Conservation (phyloP, 2,329 filamentous ascomycete genomes). For the Monascus ruber region DNA sequence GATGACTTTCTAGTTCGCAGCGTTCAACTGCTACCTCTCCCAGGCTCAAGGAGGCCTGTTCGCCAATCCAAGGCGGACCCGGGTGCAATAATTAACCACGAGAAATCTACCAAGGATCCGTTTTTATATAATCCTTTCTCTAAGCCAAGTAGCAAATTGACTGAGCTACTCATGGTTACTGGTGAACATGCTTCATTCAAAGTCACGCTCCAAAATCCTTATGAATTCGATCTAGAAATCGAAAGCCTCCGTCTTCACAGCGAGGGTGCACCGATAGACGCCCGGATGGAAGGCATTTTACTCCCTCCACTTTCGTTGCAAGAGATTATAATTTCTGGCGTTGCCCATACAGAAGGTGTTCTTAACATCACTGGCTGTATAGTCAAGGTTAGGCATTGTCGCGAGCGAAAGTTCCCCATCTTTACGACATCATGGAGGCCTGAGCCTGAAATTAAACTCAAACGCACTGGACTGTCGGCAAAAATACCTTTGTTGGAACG, state of each 20-base stretch:
- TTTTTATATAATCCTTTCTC: constrained; percentile 94
- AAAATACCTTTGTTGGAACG: constrained; percentile 41
- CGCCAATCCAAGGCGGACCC: constrained; percentile 49
- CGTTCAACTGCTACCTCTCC: constrained; percentile 56
- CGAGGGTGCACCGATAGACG: constrained; percentile 61
- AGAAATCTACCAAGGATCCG: constrained; percentile 50
- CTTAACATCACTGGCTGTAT: constrained; percentile 67
- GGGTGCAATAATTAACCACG: constrained; percentile 28
- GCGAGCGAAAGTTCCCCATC: constrained; percentile 72
- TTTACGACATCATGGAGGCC: constrained; percentile 67
- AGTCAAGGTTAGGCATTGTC: constrained; percentile 70
- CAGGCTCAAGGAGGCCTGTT: constrained; percentile 51
- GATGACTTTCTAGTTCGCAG: constrained; percentile 85
- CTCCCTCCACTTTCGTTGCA: constrained; percentile 78
- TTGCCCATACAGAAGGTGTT: constrained; percentile 54
- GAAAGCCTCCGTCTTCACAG: constrained; percentile 67
- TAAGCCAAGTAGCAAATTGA: constrained; percentile 47
- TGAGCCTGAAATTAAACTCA: constrained; percentile 59
- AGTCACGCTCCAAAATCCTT: constrained; percentile 84
- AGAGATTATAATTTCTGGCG: constrained; percentile 59
- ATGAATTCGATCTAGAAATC: constrained; percentile 83
- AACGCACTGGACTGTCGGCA: constrained; percentile 56
- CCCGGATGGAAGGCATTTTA: constrained; percentile 51
- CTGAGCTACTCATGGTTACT: constrained; percentile 62
- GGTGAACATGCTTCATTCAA: constrained; percentile 67